Evolutionary conservation across 441 rosid species (phyloP).

Genomic region (Omphalea diandra): DNA sequence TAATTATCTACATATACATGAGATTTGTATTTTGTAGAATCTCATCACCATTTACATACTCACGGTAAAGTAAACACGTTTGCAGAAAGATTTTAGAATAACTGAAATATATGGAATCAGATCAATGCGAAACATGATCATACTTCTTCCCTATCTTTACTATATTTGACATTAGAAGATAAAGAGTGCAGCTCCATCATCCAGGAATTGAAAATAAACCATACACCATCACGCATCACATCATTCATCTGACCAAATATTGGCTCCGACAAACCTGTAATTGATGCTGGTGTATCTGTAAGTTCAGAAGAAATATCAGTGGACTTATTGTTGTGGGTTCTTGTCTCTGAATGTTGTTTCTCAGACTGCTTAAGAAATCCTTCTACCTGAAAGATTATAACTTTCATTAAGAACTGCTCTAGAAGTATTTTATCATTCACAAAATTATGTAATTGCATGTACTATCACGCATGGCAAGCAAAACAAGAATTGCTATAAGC

Average conservation of each 20-base stretch:
- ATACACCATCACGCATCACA: too few species aligned
- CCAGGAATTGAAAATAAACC: too few species aligned
- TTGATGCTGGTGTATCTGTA: conserved; percentile 31
- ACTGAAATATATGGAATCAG: conserved; percentile 1
- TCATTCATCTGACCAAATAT: too few species aligned
- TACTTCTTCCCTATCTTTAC: too few species aligned
- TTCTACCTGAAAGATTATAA: conserved; percentile 32
- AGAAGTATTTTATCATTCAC: conserved; percentile 6
- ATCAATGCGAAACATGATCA: too few species aligned
- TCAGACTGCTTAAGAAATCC: conserved; percentile 21
- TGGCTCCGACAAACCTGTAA: too few species aligned
- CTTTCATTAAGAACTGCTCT: neutral
- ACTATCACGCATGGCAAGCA: neutral
- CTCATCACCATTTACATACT: neutral
- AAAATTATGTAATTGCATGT: neutral
- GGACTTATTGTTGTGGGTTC: conserved; percentile 19
- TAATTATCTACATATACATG: neutral
- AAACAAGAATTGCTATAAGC: neutral
- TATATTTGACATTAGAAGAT: too few species aligned
- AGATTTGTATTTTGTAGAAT: neutral
- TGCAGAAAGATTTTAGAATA: neutral
- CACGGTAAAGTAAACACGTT: neutral
- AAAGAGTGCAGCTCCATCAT: too few species aligned
- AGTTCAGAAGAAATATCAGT: conserved; percentile 31
- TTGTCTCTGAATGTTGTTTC: conserved; percentile 24